These are phyloP conservation scores for Colletotrichum destructivum DNA, from an alignment of 2,329 filamentous ascomycete genomes.

Conservation along the genomic window DNA sequence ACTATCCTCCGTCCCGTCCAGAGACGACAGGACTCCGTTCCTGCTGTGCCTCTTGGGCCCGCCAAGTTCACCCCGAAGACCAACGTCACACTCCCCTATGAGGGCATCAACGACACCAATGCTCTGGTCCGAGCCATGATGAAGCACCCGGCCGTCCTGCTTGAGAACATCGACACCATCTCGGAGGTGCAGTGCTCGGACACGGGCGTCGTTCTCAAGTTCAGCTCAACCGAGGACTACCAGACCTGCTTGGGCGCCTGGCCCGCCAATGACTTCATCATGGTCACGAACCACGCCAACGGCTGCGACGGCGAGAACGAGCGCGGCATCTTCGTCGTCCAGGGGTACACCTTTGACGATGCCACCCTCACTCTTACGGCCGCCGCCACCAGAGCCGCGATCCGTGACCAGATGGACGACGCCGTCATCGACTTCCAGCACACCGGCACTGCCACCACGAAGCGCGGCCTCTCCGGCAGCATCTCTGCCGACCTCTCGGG, in stretches of 20 bases:
- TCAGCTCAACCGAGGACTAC: conserved; percentile 40
- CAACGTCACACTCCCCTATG: conserved; percentile 43
- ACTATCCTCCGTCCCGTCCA: conserved; percentile 31
- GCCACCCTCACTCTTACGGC: conserved; percentile 32
- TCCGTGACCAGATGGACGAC: conserved; percentile 39
- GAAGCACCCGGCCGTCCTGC: conserved; percentile 43
- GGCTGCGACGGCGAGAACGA: conserved; percentile 56
- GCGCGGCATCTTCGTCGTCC: conserved; percentile 56
- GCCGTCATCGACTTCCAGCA: conserved; percentile 41
- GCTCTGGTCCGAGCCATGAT: conserved; percentile 38
- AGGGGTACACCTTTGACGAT: conserved; percentile 34
- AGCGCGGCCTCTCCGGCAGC: conserved; percentile 30
- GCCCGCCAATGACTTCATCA: conserved; percentile 48
- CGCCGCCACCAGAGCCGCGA: conserved; percentile 18
- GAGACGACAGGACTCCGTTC: conserved; percentile 17
- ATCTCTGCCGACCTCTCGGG: conserved; percentile 34
- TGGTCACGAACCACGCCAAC: conserved; percentile 60
- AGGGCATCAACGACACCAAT: conserved; percentile 38
- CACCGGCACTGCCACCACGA: conserved; percentile 34
- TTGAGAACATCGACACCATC: conserved; percentile 44
- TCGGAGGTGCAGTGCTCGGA: conserved; percentile 34
- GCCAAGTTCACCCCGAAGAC: conserved; percentile 43
- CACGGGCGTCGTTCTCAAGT: conserved; percentile 40
- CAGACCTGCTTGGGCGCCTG: conserved; percentile 43
- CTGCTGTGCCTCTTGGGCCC: conserved; percentile 21